Evolutionary conservation across 495 filamentous ascomycete genomes (phyloP), one percentile per base, ranked within the genome.

Genomic region (Aspergillus haitiensis): DNA sequence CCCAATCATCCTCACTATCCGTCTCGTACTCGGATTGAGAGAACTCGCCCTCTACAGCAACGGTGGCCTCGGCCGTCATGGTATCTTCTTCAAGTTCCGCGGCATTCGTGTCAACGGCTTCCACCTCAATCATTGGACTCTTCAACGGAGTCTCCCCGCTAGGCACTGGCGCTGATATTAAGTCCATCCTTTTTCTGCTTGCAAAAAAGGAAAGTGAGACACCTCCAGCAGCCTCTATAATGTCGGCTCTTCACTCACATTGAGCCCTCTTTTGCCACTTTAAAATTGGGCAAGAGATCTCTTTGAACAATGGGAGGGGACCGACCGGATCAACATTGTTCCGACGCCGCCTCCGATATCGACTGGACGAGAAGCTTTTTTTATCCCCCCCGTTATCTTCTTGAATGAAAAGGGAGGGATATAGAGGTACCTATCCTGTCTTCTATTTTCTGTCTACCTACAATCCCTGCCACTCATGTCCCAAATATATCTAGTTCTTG

Each of bases 1-100:
- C 88, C 86, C 86, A 88, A 10, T 79, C 81, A 48, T 88, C 86
- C 33, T 84, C 83, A 52, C 86, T 84, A 57, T 81, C 81, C 15
- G 85, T 81, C 52, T 86, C 82, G 16, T 83, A 77, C 51, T 74
- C 69, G 2, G 75, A 74, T 31, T 69, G 66, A 3, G 68, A 64
- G n/a, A 51, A 52, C 48, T 63, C 67, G 12, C 64, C 68, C 56
- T 70, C 63, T 52, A 70, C 39, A 37, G 70, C 64, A 62, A 64
- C 60, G 35, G 61, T 49, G 51, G 67, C 67, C 65, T 74, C 68
- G 55, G 34, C 54, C 39, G 65, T 46, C 40, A 61, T 33, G 31
- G 59, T 48, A 39, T 36, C 58, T 33, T 59, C 42, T 50, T 58
- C 53, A 36, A 59, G 55, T 40, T 66, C 68, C 47, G 72, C 64